Percentiles rank a stretch among this genome's conserved stretches.
phyloP scores from a whole-genome alignment of 2,329 filamentous ascomycete species.

The Ophiostoma sp. region DNA sequence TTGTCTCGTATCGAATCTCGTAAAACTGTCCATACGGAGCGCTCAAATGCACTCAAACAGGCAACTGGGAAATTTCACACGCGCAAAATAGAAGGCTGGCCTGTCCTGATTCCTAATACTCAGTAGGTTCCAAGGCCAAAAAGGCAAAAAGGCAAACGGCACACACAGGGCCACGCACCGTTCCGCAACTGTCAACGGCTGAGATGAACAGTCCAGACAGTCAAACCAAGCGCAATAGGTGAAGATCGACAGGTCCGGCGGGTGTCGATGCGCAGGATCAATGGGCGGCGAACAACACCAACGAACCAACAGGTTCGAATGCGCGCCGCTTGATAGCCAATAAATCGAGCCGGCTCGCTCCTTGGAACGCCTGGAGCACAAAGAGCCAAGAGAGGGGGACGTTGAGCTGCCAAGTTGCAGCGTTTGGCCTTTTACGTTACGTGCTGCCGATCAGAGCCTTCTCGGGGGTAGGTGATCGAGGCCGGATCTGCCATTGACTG shows the following conservation, averaged over 20 bases:
- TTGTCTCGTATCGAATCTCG: background rate
- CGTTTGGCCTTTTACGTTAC: background rate
- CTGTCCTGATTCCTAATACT: no score
- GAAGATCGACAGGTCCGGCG: constrained; percentile 17
- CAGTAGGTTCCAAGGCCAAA: background rate
- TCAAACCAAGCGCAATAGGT: constrained; percentile 4
- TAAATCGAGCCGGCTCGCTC: background rate
- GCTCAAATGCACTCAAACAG: background rate
- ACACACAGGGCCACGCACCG: background rate
- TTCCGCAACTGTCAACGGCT: background rate
- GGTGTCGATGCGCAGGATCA: background rate
- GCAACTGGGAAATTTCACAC: background rate
- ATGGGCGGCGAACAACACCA: background rate
- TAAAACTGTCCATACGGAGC: background rate
- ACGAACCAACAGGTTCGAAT: background rate
- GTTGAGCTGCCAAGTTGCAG: background rate
- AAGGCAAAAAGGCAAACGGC: background rate
- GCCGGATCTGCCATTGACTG: background rate
- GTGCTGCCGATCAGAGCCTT: constrained; percentile 2
- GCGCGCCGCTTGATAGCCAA: background rate
- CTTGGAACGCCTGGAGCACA: background rate
- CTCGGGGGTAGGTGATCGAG: background rate
- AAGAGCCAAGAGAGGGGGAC: background rate
- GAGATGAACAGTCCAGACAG: background rate
- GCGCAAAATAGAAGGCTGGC: background rate